Conservation (phyloP, 176 grass and related monocot species). For the Juncus effusus region DNA sequence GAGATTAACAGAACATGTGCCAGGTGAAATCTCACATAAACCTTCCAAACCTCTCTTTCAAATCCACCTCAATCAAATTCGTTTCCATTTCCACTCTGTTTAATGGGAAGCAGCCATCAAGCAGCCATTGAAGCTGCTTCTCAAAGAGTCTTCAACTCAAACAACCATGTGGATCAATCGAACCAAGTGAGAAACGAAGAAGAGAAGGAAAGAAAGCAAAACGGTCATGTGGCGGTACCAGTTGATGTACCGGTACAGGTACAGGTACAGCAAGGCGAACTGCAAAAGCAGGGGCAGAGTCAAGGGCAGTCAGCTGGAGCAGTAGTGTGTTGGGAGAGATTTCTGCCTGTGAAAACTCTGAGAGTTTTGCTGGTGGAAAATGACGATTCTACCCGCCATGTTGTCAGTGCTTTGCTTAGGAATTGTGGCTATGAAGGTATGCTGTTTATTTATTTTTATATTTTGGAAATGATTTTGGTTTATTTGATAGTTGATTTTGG, state of each 20-base stretch:
- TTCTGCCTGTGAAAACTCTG: constrained; percentile 67
- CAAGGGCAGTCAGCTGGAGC: constrained; percentile 14
- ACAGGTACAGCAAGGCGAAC: constrained; percentile 4
- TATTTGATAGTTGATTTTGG: neutral
- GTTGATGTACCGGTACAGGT: neutral
- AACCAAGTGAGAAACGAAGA: constrained; percentile 38
- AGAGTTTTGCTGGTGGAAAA: constrained; percentile 78
- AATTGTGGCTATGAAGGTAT: constrained; percentile 93
- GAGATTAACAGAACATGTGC: constrained; percentile 35
- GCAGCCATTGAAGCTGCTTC: constrained; percentile 28
- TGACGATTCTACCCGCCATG: constrained; percentile 76
- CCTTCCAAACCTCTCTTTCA: constrained; percentile 6
- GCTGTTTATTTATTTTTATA: constrained; percentile 1
- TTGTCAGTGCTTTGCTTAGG: constrained; percentile 71
- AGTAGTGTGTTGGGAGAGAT: constrained; percentile 63
- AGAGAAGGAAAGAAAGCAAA: constrained; percentile 30
- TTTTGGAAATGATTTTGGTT: neutral
- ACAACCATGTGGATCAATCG: constrained; percentile 2
- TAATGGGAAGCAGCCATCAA: constrained; percentile 54
- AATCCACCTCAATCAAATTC: constrained; percentile 7
- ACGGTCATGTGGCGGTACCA: constrained; percentile 9
- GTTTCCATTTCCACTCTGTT: constrained; percentile 35
- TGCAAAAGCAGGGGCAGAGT: constrained; percentile 47
- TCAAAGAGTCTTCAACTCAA: constrained; percentile 14
- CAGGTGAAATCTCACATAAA: constrained; percentile 14